Evolutionary conservation across 2,329 filamentous ascomycete genomes (phyloP), one percentile per base, ranked within the genome.

Genomic region (Phaeophleospora eucalypticola): DNA sequence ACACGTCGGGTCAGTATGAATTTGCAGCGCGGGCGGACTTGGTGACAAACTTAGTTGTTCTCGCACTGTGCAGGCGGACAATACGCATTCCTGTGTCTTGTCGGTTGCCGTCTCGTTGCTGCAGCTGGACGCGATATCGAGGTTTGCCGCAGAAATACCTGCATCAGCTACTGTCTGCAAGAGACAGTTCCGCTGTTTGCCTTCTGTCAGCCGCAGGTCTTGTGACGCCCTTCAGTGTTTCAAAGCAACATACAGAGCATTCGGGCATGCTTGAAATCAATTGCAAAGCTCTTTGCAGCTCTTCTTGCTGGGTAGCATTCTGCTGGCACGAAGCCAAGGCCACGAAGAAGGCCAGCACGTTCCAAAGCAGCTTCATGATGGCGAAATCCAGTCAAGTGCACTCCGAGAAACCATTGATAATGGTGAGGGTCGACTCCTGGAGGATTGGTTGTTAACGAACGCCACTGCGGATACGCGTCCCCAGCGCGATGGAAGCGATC

Each of bases 41-140:
- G 21, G 12, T 27, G n/a, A 20, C 52, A 18, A 47, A 54, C 52
- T 45, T 40, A 55, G 21, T 20, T 51, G 50, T 36, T 55, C 37
- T 27, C 50, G 44, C 6, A 53, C 36, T 9, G 36, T 48, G 24
- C 52, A 52, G 6, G 27, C 34, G 20, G 32, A 18, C 4, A 20
- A 18, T 7, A 46, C 46, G 20, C 49, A 52, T 29, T 43, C 46
- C 41, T 45, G 43, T 10, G 48, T 45, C 3, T 32, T 33, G 24
- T 43, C 49, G 1, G 49, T 52, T 4, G 49, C 46, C 24, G 49
- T 54, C 9, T 33, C 43, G 19, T 52, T 52, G 36, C 37, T 50
- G 16, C 49, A 54, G 19, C 43, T 49, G 15, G 52, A 32, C 2
- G 38, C 17, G 15, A 55, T 41, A 24, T 49, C 34, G 21, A 53